Percentiles rank a stretch among this genome's conserved stretches.
phyloP scores from a whole-genome alignment of 164 flowering plant genomes.

The Vitis vinifera region DNA sequence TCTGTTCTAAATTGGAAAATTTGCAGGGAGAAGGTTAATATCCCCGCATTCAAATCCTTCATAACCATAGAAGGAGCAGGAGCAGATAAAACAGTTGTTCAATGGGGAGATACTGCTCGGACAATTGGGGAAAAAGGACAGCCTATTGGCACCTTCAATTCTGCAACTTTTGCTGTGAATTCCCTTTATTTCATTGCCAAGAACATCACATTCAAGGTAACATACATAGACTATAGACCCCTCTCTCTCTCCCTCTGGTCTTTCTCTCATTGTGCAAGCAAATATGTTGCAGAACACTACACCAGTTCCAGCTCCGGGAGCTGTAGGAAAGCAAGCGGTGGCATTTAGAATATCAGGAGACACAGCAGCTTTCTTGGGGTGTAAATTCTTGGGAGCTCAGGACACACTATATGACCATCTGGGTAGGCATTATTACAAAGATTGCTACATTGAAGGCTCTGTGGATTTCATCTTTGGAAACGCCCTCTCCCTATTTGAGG shows the following conservation, averaged over 20 bases:
- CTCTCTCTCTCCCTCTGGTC: neutral
- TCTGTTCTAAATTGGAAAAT: slow-evolving; percentile 12
- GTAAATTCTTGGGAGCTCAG: slow-evolving; percentile 89
- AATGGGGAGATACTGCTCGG: slow-evolving; percentile 95
- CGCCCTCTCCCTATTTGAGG: slow-evolving; percentile 93
- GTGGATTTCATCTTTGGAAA: slow-evolving; percentile 98
- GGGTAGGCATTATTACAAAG: slow-evolving; percentile 96
- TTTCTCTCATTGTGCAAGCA: neutral
- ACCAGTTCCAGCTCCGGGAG: slow-evolving; percentile 85
- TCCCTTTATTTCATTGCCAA: slow-evolving; percentile 88
- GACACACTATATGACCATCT: slow-evolving; percentile 94
- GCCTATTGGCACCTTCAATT: slow-evolving; percentile 78
- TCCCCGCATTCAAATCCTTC: slow-evolving; percentile 73
- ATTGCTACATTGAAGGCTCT: slow-evolving; percentile 96
- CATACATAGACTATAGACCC: neutral
- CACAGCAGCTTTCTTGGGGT: slow-evolving; percentile 85
- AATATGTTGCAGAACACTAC: slow-evolving; percentile 74
- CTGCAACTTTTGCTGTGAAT: slow-evolving; percentile 95
- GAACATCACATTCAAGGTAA: slow-evolving; percentile 96
- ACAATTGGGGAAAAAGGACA: slow-evolving; percentile 69
- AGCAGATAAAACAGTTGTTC: slow-evolving; percentile 84
- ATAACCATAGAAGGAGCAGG: slow-evolving; percentile 92
- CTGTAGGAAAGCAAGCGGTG: slow-evolving; percentile 87
- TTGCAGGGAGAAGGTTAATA: slow-evolving; percentile 87
- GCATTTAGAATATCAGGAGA: slow-evolving; percentile 95